These are phyloP conservation scores for Flaveria sonorensis DNA, from an alignment of 129 eudicot species.

Conservation along the genomic window DNA sequence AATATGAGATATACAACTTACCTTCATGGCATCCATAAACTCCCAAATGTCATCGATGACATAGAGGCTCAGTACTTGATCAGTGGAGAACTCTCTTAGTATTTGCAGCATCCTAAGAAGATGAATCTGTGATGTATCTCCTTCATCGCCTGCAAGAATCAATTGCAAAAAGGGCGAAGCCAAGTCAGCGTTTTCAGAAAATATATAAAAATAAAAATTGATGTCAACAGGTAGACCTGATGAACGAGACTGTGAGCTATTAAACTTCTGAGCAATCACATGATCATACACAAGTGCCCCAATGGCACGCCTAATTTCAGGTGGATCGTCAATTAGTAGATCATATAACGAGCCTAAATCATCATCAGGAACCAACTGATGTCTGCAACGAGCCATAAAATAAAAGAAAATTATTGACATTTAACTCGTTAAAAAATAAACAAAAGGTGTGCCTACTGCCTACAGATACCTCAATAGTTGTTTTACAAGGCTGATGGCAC, in stretches of 20 bases:
- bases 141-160: slow-evolving; percentile 60
- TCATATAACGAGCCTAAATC: slow-evolving; percentile 92
- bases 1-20: slow-evolving; percentile 36
- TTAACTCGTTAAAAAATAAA: slow-evolving; percentile 3
- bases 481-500: slow-evolving; percentile 93
- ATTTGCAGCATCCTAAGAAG: slow-evolving; percentile 86
- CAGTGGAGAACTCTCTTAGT: slow-evolving; percentile 85
- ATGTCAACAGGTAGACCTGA: slow-evolving; percentile 49
- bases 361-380: slow-evolving; percentile 88
- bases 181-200: slow-evolving; percentile 9
- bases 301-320: slow-evolving; percentile 91
- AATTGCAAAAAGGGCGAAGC: slow-evolving; percentile 21
- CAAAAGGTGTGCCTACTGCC: neutral
- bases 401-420: neutral
- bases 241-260: slow-evolving; percentile 66
- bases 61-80: slow-evolving; percentile 71
- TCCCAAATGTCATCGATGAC: slow-evolving; percentile 99
- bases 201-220: neutral
- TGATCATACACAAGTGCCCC: slow-evolving; percentile 96
- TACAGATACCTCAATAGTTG: slow-evolving; percentile 70
- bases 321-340: slow-evolving; percentile 85
- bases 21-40: slow-evolving; percentile 98
- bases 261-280: slow-evolving; percentile 83
- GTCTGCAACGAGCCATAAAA: slow-evolving; percentile 58
- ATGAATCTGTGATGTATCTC: slow-evolving; percentile 69